phyloP scores from a whole-genome alignment of 345 rosid species.

The Gossypium anomalum region DNA sequence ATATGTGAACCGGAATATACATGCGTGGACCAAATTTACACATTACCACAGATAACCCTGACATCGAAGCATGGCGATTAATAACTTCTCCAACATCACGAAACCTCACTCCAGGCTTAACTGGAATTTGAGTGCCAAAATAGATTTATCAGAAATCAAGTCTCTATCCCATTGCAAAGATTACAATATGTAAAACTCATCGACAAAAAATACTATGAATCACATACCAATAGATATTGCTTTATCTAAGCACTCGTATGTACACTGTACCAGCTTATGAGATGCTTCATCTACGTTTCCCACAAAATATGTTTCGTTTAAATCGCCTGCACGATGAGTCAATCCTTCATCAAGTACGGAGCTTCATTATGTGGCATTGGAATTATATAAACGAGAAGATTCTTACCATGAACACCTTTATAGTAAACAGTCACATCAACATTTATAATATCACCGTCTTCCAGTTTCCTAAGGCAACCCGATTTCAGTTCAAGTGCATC shows the following conservation, averaged over 20 bases:
- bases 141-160: slow-evolving; percentile 26
- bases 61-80: slow-evolving; percentile 82
- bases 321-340: slow-evolving; percentile 57
- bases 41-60: slow-evolving; percentile 95
- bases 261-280: slow-evolving; percentile 67
- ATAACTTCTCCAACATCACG: slow-evolving; percentile 91
- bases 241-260: slow-evolving; percentile 89
- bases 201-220: not conserved
- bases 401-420: slow-evolving; percentile 91
- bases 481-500: not conserved
- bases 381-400: not conserved
- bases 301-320: slow-evolving; percentile 91
- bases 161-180: not conserved
- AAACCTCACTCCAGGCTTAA: slow-evolving; percentile 89
- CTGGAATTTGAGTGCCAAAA: slow-evolving; percentile 50
- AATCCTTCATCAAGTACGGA: slow-evolving; percentile 7
- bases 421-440: slow-evolving; percentile 80
- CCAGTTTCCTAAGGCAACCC: slow-evolving; percentile 58
- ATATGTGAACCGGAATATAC: not conserved
- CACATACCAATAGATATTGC: slow-evolving; percentile 77
- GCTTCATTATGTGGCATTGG: not conserved
- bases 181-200: not conserved
- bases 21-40: not conserved
- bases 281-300: slow-evolving; percentile 93
- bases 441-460: slow-evolving; percentile 92